Percentiles rank a stretch among this genome's conserved stretches.
Evolutionary conservation across 371 early-diverging fungal genomes (phyloP).

Genomic region (Nematocida ironsii): DNA sequence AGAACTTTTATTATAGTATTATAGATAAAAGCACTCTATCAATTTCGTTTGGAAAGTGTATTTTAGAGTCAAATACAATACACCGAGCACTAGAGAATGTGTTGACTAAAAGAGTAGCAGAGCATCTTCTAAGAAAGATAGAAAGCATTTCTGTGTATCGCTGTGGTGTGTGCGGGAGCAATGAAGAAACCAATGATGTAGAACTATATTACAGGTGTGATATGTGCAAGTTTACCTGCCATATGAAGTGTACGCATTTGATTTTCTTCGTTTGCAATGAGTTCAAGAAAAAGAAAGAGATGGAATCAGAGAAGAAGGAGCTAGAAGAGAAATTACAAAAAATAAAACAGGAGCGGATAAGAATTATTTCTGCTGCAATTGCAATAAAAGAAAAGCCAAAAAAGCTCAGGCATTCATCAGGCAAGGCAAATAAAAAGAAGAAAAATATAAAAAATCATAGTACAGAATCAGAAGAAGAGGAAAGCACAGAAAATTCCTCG

Average conservation of each 20-base stretch:
- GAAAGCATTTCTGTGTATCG: conserved; percentile 24
- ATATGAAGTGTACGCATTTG: conserved; percentile 78
- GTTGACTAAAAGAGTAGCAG: conserved; percentile 38
- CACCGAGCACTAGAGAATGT: conserved; percentile 46
- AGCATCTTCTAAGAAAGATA: conserved; percentile 57
- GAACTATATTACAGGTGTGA: conserved; percentile 50
- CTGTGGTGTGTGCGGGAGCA: conserved; percentile 64
- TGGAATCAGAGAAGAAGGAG: conserved; percentile 71
- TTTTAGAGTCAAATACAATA: conserved; percentile 38
- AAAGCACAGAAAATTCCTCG: not conserved
- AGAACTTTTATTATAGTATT: conserved; percentile 51
- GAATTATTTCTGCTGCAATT: conserved; percentile 49
- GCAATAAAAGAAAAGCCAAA: conserved; percentile 52
- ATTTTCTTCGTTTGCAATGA: conserved; percentile 79
- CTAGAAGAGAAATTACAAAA: conserved; percentile 16
- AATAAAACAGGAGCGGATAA: conserved; percentile 39
- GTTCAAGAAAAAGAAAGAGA: conserved; percentile 65
- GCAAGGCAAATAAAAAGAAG: not conserved
- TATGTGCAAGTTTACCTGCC: conserved; percentile 81
- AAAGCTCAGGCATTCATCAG: not conserved
- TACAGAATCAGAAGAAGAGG: not conserved
- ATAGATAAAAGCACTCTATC: conserved; percentile 46
- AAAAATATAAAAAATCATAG: not conserved
- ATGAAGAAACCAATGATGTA: not conserved
- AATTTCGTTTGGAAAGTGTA: conserved; percentile 39